A percentile compares a stretch with the other conserved stretches of the same genome.
Evolutionary conservation across 805 yeast genomes (phyloP).

Genomic region (Yarrowia sp.): DNA sequence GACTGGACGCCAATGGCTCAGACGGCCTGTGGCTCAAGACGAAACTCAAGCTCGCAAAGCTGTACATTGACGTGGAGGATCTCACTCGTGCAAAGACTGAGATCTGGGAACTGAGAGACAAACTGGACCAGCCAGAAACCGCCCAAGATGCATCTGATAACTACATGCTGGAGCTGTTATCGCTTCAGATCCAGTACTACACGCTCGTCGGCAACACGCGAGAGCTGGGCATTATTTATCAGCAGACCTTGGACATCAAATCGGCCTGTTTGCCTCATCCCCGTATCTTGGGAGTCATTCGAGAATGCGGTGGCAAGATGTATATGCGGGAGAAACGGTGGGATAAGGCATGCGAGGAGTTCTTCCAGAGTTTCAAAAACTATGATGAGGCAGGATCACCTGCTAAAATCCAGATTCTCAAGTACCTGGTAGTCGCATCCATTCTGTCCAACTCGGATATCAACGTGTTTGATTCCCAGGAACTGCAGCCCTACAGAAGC

Average conservation of each 20-base stretch:
- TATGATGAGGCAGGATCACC: conserved; percentile 73
- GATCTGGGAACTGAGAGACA: conserved; percentile 16
- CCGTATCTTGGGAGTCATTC: conserved; percentile 71
- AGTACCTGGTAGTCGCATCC: conserved; percentile 66
- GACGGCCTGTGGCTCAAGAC: conserved; percentile 49
- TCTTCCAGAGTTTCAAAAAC: conserved; percentile 63
- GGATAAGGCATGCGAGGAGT: conserved; percentile 61
- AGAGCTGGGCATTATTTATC: conserved; percentile 58
- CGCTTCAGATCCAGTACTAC: conserved; percentile 66
- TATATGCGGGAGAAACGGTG: conserved; percentile 65
- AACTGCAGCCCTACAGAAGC: conserved; percentile 61
- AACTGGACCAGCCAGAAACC: conserved; percentile 33
- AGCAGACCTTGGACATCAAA: conserved; percentile 57
- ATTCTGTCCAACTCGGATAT: conserved; percentile 64
- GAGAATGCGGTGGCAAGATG: conserved; percentile 77
- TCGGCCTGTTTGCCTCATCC: conserved; percentile 71
- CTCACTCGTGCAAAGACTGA: conserved; percentile 41
- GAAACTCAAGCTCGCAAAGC: conserved; percentile 48
- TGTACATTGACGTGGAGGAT: conserved; percentile 47
- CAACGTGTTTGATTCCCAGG: conserved; percentile 76
- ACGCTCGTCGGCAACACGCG: conserved; percentile 53
- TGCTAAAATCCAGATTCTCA: conserved; percentile 63
- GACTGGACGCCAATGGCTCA: conserved; percentile 45
- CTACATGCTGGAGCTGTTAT: conserved; percentile 65
- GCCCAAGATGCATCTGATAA: conserved; percentile 43